Evolutionary conservation across 768 basidiomycete species (phyloP), one percentile per base, ranked within the genome.

Genomic region (Russula earlei): DNA sequence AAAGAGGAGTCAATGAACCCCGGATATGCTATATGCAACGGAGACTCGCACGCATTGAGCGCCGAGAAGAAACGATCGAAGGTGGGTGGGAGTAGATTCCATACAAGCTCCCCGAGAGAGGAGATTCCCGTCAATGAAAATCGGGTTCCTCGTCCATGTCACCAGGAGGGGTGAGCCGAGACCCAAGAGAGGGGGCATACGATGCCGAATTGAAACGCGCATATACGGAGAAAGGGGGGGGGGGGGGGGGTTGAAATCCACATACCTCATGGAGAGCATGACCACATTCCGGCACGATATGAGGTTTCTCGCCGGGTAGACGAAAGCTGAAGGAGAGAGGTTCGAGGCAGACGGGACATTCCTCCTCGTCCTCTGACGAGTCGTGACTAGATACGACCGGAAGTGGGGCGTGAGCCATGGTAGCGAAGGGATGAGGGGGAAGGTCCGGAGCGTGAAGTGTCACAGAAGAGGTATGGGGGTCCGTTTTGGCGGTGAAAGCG

Each of bases 261-360:
- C 74, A 61, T 54, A 86, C 91, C 76, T 93, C 86, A 72, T 97
- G 96, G n/a, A 99, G 81, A 34, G 91, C 87, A 73, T 99, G 96
- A 36, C 96, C 94, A 63, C 96, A 99, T 67, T 94, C 91, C 29
- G 96, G 95, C 44, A 96, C 87, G 60, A 99, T 87, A 67, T 97
- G 94, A 8, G 95, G 91, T 67, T 94, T 97, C 75, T 99, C 96
- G 9, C 96, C 96, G 0, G 91, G 88, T 14, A 99, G 72, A 59
- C 93, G 79, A 71, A 92, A 96, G 70, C 84, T 87, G 70, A 92
- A 93, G 67, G 85, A 87, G 67, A 99, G 81, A 1, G 91, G 88
- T 66, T 98, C 95, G 63, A 96, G 84, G 71, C 95, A 99, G 63
- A 99, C 91, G 12, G 95, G 95, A 64, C 96, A 99, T 65, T 87